These are phyloP conservation scores for Fusarium torulosum DNA, from an alignment of 2,329 filamentous ascomycete genomes.

Conservation along the genomic window DNA sequence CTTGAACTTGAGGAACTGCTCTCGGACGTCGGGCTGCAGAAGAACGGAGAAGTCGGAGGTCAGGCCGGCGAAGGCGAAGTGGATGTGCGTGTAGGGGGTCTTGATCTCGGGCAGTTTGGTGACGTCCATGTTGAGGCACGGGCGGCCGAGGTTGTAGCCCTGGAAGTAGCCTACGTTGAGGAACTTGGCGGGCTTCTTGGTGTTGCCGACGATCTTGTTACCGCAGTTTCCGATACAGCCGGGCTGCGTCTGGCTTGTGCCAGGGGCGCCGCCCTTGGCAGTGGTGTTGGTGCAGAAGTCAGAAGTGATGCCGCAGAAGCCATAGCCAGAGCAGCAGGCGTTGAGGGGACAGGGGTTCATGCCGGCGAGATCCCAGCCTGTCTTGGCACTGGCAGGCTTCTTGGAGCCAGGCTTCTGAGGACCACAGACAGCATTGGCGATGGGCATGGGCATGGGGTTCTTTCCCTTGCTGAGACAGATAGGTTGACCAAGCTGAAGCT, in stretches of 20 bases:
- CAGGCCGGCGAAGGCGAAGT: conserved; percentile 52
- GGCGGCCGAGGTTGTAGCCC: conserved; percentile 48
- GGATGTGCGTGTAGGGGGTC: conserved; percentile 50
- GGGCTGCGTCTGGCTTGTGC: conserved; percentile 43
- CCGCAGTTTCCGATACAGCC: conserved; percentile 53
- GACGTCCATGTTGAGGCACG: conserved; percentile 51
- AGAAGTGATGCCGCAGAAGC: conserved; percentile 59
- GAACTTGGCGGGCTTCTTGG: conserved; percentile 44
- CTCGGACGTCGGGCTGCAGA: conserved; percentile 35
- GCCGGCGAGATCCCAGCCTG: conserved; percentile 47
- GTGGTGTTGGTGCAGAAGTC: conserved; percentile 57
- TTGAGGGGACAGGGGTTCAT: conserved; percentile 63
- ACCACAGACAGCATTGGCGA: conserved; percentile 52
- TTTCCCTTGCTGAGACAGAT: conserved; percentile 54
- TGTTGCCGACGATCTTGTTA: conserved; percentile 49
- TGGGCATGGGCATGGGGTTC: conserved; percentile 51
- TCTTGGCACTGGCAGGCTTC: conserved; percentile 46
- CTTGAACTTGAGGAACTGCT: conserved; percentile 51
- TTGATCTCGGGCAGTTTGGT: conserved; percentile 35
- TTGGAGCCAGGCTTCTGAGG: conserved; percentile 50
- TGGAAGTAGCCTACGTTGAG: conserved; percentile 53
- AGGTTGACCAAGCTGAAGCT: conserved; percentile 42
- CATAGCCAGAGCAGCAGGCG: conserved; percentile 58
- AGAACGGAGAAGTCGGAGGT: conserved; percentile 36
- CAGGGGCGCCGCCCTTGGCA: conserved; percentile 47